phyloP scores from a whole-genome alignment of 2,329 filamentous ascomycete genomes.

The Aspergillus sp. region DNA sequence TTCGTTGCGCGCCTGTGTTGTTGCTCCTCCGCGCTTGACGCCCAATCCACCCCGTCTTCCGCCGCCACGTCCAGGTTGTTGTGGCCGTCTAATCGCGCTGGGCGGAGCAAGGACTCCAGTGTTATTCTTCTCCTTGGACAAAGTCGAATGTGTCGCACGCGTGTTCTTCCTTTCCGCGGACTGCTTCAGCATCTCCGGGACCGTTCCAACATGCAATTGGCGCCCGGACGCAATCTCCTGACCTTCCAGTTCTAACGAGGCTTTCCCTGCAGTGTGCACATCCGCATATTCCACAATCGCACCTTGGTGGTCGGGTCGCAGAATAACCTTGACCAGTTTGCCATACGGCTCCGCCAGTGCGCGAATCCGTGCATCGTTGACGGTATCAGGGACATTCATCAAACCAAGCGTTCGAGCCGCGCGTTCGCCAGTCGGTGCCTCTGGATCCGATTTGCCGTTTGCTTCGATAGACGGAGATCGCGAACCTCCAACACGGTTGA shows the following conservation, averaged over 20 bases:
- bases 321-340: constrained; percentile 63
- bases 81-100: constrained; percentile 39
- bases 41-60: constrained; percentile 46
- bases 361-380: constrained; percentile 78
- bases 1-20: constrained; percentile 5
- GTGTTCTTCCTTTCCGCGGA: constrained; percentile 36
- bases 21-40: constrained; percentile 37
- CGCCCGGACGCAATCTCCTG: constrained; percentile 40
- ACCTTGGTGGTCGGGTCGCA: constrained; percentile 75
- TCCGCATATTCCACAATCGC: constrained; percentile 78
- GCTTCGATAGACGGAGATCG: constrained; percentile 31
- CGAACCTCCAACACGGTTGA: constrained; percentile 32
- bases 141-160: constrained; percentile 32
- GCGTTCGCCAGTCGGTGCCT: constrained; percentile 37
- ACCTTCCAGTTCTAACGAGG: constrained; percentile 40
- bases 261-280: constrained; percentile 61
- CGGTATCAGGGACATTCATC: constrained; percentile 81
- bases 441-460: constrained; percentile 31
- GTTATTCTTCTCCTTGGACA: constrained; percentile 28
- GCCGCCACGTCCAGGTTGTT: constrained; percentile 35
- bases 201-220: constrained; percentile 43
- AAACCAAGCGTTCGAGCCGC: constrained; percentile 69
- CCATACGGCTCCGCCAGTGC: constrained; percentile 66
- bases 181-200: constrained; percentile 44
- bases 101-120: constrained; percentile 23